Evolutionary conservation across 2,329 filamentous ascomycete species (phyloP).

Genomic region (Colletotrichum neosansevieriae): DNA sequence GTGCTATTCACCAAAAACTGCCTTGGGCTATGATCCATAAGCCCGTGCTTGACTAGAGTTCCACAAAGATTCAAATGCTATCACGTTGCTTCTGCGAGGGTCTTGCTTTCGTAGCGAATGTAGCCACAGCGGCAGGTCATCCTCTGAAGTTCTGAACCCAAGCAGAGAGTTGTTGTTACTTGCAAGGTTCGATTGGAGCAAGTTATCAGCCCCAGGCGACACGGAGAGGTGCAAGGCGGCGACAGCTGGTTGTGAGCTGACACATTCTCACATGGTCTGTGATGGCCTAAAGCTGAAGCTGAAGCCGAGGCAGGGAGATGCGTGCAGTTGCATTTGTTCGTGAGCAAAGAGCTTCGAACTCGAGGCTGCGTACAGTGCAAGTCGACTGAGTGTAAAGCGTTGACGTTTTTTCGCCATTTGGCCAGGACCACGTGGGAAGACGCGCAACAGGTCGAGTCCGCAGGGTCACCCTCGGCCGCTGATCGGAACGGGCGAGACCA

Average conservation of each 20-base stretch:
- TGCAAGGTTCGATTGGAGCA: not conserved
- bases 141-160: not conserved
- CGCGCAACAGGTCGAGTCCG: conserved; percentile 14
- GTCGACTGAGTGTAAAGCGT: not conserved
- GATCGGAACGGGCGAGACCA: conserved; percentile 31
- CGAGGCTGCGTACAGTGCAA: not conserved
- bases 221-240: not conserved
- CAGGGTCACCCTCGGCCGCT: conserved; percentile 15
- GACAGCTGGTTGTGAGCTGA: not conserved
- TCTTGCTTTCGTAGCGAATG: not conserved
- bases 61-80: conserved; percentile 14
- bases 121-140: not conserved
- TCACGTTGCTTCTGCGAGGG: not conserved
- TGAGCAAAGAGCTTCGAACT: not conserved
- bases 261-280: not conserved
- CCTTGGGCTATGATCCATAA: not conserved
- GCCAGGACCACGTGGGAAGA: conserved; percentile 23
- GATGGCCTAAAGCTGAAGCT: not conserved
- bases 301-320: conserved; percentile 5
- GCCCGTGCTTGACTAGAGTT: not conserved
- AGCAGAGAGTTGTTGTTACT: not conserved
- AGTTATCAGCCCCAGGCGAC: not conserved
- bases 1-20: not conserved
- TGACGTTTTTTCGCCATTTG: not conserved
- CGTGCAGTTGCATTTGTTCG: not conserved